Evolutionary conservation across 2,329 filamentous ascomycete species (phyloP).

Genomic region (Metarhizium guizhouense): DNA sequence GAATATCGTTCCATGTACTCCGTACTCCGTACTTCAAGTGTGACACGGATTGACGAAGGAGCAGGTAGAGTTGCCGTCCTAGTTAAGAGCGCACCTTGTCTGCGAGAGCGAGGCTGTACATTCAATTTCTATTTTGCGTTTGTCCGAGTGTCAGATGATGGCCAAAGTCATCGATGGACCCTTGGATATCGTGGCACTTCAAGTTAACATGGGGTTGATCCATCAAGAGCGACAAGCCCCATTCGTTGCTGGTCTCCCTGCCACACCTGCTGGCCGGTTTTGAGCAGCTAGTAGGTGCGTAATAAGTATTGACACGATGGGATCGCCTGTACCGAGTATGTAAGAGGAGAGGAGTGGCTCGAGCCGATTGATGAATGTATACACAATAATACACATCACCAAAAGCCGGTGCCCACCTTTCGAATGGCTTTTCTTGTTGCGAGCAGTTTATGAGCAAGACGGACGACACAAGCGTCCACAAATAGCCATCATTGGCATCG

Average conservation of each 20-base stretch:
- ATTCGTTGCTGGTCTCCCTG: not conserved
- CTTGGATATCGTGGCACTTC: not conserved
- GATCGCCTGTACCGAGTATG: not conserved
- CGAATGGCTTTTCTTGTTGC: not conserved
- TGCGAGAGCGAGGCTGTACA: too few species aligned
- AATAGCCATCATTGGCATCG: not conserved
- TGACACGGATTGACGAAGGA: not conserved
- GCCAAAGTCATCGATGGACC: not conserved
- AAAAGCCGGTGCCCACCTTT: not conserved
- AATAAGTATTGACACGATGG: not conserved
- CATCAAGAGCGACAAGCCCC: not conserved
- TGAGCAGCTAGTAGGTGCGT: not conserved
- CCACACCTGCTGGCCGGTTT: not conserved
- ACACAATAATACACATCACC: not conserved
- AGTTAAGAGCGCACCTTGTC: not conserved
- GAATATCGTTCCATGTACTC: not conserved
- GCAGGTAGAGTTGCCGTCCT: not conserved
- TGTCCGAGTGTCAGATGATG: not conserved
- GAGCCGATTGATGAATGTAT: not conserved
- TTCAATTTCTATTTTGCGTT: too few species aligned
- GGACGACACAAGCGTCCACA: not conserved
- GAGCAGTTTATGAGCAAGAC: not conserved
- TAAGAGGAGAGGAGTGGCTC: not conserved
- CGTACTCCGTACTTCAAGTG: not conserved
- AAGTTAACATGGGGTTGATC: not conserved